Evolutionary conservation across 768 basidiomycete genomes (phyloP).

Genomic region (Termitomyces eurrhizus): DNA sequence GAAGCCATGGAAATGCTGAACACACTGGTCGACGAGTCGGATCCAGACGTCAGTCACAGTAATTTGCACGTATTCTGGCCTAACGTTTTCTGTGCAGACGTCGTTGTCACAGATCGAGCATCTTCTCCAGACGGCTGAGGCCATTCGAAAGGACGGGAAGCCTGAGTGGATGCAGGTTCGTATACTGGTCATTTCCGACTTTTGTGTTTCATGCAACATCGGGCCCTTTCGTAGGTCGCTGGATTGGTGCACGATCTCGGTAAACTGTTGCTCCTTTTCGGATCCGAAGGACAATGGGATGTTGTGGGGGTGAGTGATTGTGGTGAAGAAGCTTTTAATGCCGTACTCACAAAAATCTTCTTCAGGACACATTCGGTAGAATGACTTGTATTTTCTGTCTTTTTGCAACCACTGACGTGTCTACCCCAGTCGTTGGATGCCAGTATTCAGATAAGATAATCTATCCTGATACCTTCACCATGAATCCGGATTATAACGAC

Average conservation of each 20-base stretch:
- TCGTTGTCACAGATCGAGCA: conserved; percentile 47
- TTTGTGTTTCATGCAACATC: not conserved
- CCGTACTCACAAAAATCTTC: conserved; percentile 4
- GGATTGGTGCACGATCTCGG: conserved; percentile 89
- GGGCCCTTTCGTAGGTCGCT: conserved; percentile 35
- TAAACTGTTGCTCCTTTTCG: conserved; percentile 81
- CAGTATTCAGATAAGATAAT: conserved; percentile 82
- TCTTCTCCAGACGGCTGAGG: conserved; percentile 88
- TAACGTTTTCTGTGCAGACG: not conserved
- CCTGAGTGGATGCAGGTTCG: conserved; percentile 86
- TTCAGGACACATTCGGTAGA: conserved; percentile 41
- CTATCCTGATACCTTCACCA: conserved; percentile 73
- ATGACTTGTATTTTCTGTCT: conserved; percentile 6
- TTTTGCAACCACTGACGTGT: conserved; percentile 1
- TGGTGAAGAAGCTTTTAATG: not conserved
- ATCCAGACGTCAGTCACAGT: conserved; percentile 65
- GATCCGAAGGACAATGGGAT: conserved; percentile 90
- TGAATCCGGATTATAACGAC: conserved; percentile 67
- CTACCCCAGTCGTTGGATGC: conserved; percentile 68
- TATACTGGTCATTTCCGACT: not conserved
- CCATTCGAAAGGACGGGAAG: conserved; percentile 79
- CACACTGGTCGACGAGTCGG: conserved; percentile 85
- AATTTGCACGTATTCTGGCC: not conserved
- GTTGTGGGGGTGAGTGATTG: conserved; percentile 67
- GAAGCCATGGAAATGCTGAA: conserved; percentile 85